These are phyloP conservation scores for Russula brevipes DNA, from an alignment of 768 basidiomycete genomes.

Conservation along the genomic window DNA sequence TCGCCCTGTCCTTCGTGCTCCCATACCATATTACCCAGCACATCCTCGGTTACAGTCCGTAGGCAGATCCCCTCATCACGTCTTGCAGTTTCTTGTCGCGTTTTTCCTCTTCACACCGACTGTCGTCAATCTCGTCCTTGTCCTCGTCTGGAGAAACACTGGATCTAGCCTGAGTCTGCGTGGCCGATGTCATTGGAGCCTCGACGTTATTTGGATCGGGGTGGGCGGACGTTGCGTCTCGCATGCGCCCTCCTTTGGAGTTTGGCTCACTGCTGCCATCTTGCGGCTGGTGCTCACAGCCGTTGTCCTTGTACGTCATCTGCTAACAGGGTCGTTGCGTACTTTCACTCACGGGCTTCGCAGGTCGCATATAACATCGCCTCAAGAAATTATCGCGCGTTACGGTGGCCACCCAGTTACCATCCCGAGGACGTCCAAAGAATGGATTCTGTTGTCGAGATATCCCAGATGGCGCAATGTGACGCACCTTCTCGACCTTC, in stretches of 20 bases:
- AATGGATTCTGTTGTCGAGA: conserved; percentile 2
- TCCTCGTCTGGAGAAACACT: conserved; percentile 47
- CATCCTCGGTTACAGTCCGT: conserved; percentile 33
- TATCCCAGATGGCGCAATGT: neutral
- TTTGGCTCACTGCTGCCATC: conserved; percentile 52
- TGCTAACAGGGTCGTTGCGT: neutral
- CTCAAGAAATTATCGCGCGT: neutral
- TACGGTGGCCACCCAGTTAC: neutral
- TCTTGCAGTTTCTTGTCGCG: conserved; percentile 36
- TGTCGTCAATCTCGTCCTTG: conserved; percentile 49
- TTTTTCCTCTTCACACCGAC: conserved; percentile 49
- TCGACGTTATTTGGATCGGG: conserved; percentile 63
- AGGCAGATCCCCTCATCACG: conserved; percentile 36
- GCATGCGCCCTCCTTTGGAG: conserved; percentile 39
- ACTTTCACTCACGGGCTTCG: neutral
- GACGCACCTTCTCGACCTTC: conserved; percentile 7
- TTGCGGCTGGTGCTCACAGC: conserved; percentile 52
- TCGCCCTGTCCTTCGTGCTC: conserved; percentile 33
- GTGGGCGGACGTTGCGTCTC: conserved; percentile 30
- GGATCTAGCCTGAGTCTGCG: conserved; percentile 37
- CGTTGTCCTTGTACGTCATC: conserved; percentile 46
- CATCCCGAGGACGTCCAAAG: conserved; percentile 1
- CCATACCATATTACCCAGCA: conserved; percentile 32
- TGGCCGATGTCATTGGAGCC: conserved; percentile 54
- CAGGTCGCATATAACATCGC: conserved; percentile 10